These are phyloP conservation scores for Ciborinia camelliae DNA, from an alignment of 2,329 filamentous ascomycete genomes.

Conservation along the genomic window DNA sequence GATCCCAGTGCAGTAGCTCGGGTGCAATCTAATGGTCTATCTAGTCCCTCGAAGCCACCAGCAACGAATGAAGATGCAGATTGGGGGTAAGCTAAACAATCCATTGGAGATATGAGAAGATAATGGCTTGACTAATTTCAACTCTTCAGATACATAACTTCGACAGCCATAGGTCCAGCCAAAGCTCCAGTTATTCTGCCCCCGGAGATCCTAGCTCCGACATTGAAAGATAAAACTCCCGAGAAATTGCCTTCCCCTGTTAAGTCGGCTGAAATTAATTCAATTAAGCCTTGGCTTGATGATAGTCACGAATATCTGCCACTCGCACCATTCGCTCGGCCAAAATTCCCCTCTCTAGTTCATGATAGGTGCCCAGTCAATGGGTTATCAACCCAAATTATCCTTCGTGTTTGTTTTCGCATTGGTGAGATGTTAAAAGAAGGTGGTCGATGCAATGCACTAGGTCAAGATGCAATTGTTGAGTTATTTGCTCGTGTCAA, in stretches of 20 bases:
- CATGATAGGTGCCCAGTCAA: conserved; percentile 52
- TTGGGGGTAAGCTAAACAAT: conserved; percentile 5
- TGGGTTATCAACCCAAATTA: conserved; percentile 46
- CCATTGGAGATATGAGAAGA: neutral
- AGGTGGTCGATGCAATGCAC: conserved; percentile 42
- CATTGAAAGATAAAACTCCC: too few relatives aligned
- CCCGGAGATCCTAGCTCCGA: neutral
- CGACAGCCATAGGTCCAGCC: neutral
- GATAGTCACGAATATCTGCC: conserved; percentile 33
- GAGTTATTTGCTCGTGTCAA: conserved; percentile 62
- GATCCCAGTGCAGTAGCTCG: neutral
- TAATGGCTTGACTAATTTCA: neutral
- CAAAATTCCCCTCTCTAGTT: conserved; percentile 48
- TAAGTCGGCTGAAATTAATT: neutral
- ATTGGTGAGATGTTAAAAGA: conserved; percentile 57
- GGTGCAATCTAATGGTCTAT: conserved; percentile 20
- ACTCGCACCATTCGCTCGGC: conserved; percentile 47
- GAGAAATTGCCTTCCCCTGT: neutral
- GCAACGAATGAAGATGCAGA: conserved; percentile 13
- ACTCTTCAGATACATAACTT: neutral
- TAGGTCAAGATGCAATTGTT: conserved; percentile 53
- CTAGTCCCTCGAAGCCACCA: conserved; percentile 19
- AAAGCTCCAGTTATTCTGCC: neutral
- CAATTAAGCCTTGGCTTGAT: conserved; percentile 20
- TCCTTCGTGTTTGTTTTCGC: conserved; percentile 60